Conservation (phyloP, 225 moss, liverwort and hornwort genomes). For the Physcomitrellopsis africana region DNA sequence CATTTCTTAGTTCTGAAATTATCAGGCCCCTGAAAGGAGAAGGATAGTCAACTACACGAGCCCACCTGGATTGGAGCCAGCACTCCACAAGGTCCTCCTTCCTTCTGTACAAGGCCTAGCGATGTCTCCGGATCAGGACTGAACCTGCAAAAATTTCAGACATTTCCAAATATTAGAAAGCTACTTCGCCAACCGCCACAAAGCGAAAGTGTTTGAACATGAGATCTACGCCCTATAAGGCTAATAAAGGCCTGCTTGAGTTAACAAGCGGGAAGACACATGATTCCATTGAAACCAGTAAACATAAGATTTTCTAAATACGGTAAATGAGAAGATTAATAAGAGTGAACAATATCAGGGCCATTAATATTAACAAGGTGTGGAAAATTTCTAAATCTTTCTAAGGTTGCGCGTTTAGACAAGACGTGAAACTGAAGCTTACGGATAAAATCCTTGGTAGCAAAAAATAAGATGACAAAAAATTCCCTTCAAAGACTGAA, state of each 20-base stretch:
- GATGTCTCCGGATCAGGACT: slow-evolving; percentile 95
- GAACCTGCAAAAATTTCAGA: slow-evolving; percentile 63
- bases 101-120: slow-evolving; percentile 91
- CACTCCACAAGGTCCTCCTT: slow-evolving; percentile 99
- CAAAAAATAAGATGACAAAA: background rate
- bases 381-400: no score
- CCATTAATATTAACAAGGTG: no score
- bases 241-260: background rate
- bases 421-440: background rate
- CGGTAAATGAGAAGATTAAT: no score
- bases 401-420: background rate
- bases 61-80: slow-evolving; percentile 97
- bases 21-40: background rate
- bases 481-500: slow-evolving; percentile 4
- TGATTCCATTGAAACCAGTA: background rate
- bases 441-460: background rate
- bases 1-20: background rate
- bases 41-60: slow-evolving; percentile 2
- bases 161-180: slow-evolving; percentile 8
- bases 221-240: background rate
- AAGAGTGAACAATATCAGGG: no score
- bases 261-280: background rate
- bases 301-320: no score
- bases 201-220: background rate
- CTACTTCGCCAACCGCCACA: slow-evolving; percentile 1